phyloP scores from a whole-genome alignment of 441 rosid species.

The Gossypium laxum region DNA sequence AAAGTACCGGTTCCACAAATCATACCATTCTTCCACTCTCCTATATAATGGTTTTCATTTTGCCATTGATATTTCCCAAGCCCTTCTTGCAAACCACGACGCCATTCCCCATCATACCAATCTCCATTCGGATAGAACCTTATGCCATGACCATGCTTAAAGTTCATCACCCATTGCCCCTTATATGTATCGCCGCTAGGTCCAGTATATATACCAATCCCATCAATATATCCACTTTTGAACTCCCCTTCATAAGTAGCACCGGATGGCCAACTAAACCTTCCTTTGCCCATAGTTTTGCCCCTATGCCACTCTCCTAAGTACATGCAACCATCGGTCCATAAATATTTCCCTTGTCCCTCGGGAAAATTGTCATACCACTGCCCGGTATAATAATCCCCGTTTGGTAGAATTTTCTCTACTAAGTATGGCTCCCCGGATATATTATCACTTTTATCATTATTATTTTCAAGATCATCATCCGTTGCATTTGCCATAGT shows the following conservation, averaged over 20 bases:
- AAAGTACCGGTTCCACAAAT: constrained; percentile 47
- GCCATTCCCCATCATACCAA: constrained; percentile 60
- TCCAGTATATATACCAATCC: constrained; percentile 48
- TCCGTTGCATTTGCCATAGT: constrained; percentile 41
- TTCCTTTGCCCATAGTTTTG: constrained; percentile 54
- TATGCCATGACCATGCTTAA: constrained; percentile 55
- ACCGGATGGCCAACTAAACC: constrained; percentile 64
- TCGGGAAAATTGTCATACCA: constrained; percentile 51
- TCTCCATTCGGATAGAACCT: constrained; percentile 45
- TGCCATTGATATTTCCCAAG: constrained; percentile 52
- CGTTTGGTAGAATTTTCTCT: constrained; percentile 46
- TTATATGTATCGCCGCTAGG: constrained; percentile 39
- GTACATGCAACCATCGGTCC: constrained; percentile 67
- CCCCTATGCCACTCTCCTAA: constrained; percentile 61
- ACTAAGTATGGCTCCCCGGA: constrained; percentile 30
- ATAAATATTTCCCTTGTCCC: constrained; percentile 56
- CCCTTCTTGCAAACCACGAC: constrained; percentile 47
- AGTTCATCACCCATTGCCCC: constrained; percentile 60
- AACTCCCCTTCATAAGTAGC: constrained; percentile 60
- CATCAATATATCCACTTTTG: constrained; percentile 59
- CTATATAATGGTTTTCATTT: constrained; percentile 36
- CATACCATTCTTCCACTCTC: constrained; percentile 47
- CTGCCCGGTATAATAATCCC: constrained; percentile 60
- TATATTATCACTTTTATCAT: constrained; percentile 16
- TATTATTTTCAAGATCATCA: constrained; percentile 23